Evolutionary conservation across 1,284 basidiomycete genomes (phyloP).

Genomic region (Ganoderma sinense): DNA sequence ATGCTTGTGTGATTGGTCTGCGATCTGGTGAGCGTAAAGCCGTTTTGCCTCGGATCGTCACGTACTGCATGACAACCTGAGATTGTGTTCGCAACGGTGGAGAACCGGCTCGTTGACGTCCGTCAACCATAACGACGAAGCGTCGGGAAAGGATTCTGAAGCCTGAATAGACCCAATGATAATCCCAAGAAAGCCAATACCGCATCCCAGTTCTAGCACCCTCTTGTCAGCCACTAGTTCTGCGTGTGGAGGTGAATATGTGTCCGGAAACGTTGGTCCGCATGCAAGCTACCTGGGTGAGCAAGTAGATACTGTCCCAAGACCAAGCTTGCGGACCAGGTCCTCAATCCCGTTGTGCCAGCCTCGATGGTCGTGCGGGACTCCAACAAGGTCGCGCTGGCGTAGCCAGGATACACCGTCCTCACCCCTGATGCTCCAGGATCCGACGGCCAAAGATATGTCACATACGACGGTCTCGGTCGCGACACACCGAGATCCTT

Average conservation of each 20-base stretch:
- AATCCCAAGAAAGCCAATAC: slow-evolving; percentile 76
- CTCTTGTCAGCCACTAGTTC: slow-evolving; percentile 55
- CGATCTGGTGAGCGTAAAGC: background rate
- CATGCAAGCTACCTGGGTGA: slow-evolving; percentile 51
- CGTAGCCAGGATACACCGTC: slow-evolving; percentile 35
- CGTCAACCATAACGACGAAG: slow-evolving; percentile 58
- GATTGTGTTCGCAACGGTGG: slow-evolving; percentile 63
- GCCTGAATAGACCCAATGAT: slow-evolving; percentile 55
- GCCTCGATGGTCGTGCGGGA: slow-evolving; percentile 74
- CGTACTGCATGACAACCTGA: slow-evolving; percentile 71
- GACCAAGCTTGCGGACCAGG: slow-evolving; percentile 78
- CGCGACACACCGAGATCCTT: slow-evolving; percentile 21
- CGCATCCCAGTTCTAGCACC: slow-evolving; percentile 77
- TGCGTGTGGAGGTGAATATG: slow-evolving; percentile 37
- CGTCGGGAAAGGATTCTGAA: slow-evolving; percentile 1
- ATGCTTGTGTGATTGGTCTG: slow-evolving; percentile 62
- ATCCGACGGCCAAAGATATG: slow-evolving; percentile 61
- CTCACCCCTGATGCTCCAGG: slow-evolving; percentile 27
- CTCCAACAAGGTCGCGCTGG: slow-evolving; percentile 68
- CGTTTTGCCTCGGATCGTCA: slow-evolving; percentile 12
- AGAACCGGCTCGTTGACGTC: slow-evolving; percentile 74
- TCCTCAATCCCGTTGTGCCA: slow-evolving; percentile 80
- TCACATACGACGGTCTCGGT: slow-evolving; percentile 66
- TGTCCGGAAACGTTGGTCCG: background rate
- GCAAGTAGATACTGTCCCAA: slow-evolving; percentile 67